A percentile compares a stretch with the other conserved stretches of the same genome.
Evolutionary conservation across 1,284 basidiomycete genomes (phyloP).

Genomic region (Xerocomus minutiporus): DNA sequence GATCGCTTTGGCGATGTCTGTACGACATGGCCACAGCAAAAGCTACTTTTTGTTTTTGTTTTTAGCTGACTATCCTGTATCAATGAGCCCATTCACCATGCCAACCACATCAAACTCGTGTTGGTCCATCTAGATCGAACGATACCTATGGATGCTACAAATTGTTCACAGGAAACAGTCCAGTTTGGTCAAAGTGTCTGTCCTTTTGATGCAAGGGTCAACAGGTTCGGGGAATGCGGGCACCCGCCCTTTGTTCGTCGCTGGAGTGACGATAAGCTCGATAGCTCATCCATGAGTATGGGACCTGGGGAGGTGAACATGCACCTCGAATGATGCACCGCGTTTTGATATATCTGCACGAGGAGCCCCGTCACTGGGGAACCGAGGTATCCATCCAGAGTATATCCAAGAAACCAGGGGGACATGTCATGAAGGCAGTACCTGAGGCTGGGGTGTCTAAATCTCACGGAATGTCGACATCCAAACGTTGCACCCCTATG

Average conservation of each 20-base stretch:
- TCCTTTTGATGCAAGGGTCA: constrained; percentile 16
- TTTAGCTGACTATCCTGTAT: not conserved
- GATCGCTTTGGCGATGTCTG: not conserved
- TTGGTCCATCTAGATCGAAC: constrained; percentile 1
- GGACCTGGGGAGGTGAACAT: too few species aligned
- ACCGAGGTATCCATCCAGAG: not conserved
- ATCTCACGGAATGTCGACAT: constrained; percentile 22
- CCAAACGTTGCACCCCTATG: constrained; percentile 28
- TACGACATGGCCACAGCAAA: not conserved
- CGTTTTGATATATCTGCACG: not conserved
- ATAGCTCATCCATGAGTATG: not conserved
- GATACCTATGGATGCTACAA: not conserved
- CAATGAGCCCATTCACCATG: constrained; percentile 1
- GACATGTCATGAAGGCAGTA: constrained; percentile 18
- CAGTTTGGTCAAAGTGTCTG: constrained; percentile 14
- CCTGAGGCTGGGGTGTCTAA: constrained; percentile 14
- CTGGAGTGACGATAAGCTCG: not conserved
- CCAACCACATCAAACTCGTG: constrained; percentile 9
- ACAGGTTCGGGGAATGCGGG: constrained; percentile 11
- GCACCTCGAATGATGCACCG: not conserved
- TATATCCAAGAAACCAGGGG: not conserved
- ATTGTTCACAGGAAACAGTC: constrained; percentile 1
- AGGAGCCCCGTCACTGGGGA: too few species aligned
- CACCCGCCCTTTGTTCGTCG: constrained; percentile 18
- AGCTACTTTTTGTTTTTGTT: not conserved